Percentiles rank a stretch among this genome's conserved stretches.
Conservation (phyloP, 805 yeast genomes). For the Ogataea methanolica region DNA sequence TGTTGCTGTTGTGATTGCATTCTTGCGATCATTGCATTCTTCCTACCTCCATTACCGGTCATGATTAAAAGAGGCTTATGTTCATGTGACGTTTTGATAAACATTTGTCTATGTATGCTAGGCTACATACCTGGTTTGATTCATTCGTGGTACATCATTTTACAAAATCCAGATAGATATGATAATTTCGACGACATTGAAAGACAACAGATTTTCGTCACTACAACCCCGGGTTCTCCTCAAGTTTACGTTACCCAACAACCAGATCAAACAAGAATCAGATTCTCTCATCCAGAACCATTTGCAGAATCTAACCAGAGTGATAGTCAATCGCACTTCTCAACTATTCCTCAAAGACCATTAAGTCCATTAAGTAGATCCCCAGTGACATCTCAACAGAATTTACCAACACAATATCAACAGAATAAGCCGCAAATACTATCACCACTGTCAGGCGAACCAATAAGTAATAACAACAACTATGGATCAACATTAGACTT, state of each 20-base stretch:
- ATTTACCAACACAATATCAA: not conserved
- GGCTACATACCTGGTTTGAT: slow-evolving; percentile 70
- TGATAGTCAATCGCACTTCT: not conserved
- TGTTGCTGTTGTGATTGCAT: slow-evolving; percentile 52
- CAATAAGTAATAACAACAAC: slow-evolving; percentile 3
- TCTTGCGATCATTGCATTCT: slow-evolving; percentile 61
- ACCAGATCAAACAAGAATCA: slow-evolving; percentile 23
- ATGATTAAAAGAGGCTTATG: slow-evolving; percentile 67
- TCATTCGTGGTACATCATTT: slow-evolving; percentile 64
- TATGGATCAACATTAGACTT: slow-evolving; percentile 13
- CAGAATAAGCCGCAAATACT: not conserved
- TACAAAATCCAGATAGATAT: slow-evolving; percentile 40
- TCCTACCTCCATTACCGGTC: slow-evolving; percentile 80
- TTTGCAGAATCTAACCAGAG: slow-evolving; percentile 15
- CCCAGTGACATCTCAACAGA: slow-evolving; percentile 3
- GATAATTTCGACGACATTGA: slow-evolving; percentile 19
- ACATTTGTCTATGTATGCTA: slow-evolving; percentile 54
- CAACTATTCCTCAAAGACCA: slow-evolving; percentile 10
- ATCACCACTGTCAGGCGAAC: slow-evolving; percentile 2
- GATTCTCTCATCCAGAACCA: slow-evolving; percentile 31
- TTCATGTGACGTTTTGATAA: slow-evolving; percentile 65
- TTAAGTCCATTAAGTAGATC: slow-evolving; percentile 22
- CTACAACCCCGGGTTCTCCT: slow-evolving; percentile 19
- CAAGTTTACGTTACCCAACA: slow-evolving; percentile 19
- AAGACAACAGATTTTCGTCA: slow-evolving; percentile 26